Base-by-base conservation (phyloP, 257 asterid species). In the Ajuga chamaepitys region DNA sequence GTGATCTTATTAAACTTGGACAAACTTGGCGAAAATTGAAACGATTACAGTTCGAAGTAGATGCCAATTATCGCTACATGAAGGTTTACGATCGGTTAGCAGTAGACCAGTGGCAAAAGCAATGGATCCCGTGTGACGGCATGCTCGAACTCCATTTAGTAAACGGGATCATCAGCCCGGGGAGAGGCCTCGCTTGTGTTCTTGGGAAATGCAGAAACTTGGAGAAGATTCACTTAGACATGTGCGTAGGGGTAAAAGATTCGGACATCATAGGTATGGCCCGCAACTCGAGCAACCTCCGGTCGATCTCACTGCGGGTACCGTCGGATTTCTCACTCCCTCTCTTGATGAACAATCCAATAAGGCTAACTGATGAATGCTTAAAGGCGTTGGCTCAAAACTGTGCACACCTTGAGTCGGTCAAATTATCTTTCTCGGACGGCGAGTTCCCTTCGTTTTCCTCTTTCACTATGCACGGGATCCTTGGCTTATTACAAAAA, bases 201-300 rank as follows among this genome's bases (percentile, higher is more conserved):
- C 46, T 91, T n/a, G 88, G 85, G 40, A 78, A 81, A 51, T 91
- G 98, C 76, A 71, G 67, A 58, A 91, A 83, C 73, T 67, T 91
- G 74, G 94, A 84, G 60, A 86, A 74, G 37, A 71, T 91, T 58
- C 85, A 77, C 71, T 63, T 91, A 24, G 91, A 84, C 72, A 80
- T 83, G 96, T 91, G 98, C 66, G 84, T 81, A 16, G 98, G 96
- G 59, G 83, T 91, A 41, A 77, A 82, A 66, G 96, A 91, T 75
- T 75, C 87, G 0, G 98, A 88, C 68, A 81, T 91, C 17, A 68
- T 76, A 52, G 68, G 81, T n/a, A 74, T 91, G 81, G 89, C 96
- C 20, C 74, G 54, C 2, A 77, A 83, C 44, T 88, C 96, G 7
- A 83, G 75, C 63, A 88, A 82, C 52, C 91, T 91, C n/a, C 81